Conservation (phyloP, 140 eudicot species). For the Senecio squalidus region DNA sequence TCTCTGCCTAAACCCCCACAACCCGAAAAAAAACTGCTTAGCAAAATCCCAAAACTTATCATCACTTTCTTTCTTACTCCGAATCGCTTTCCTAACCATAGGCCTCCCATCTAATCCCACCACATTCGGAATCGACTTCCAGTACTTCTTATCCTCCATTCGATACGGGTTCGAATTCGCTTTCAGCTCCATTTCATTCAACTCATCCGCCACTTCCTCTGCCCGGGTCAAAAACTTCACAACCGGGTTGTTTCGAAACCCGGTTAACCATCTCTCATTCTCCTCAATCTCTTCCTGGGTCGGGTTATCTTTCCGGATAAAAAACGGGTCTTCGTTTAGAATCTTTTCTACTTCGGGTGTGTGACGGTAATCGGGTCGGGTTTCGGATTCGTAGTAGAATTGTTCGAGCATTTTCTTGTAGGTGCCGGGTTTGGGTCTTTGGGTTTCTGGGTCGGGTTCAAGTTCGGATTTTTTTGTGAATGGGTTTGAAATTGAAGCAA, state of each 20-base stretch:
- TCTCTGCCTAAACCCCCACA: slow-evolving; percentile 84
- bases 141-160: slow-evolving; percentile 51
- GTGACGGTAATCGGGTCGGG: slow-evolving; percentile 69
- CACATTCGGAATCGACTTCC: slow-evolving; percentile 74
- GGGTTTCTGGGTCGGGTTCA: slow-evolving; percentile 9
- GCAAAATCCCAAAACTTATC: slow-evolving; percentile 93
- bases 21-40: slow-evolving; percentile 80
- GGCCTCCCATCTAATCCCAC: slow-evolving; percentile 89
- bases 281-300: slow-evolving; percentile 65
- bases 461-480: slow-evolving; percentile 30
- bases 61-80: slow-evolving; percentile 37
- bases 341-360: slow-evolving; percentile 67
- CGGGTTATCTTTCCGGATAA: slow-evolving; percentile 60
- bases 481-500: slow-evolving; percentile 56
- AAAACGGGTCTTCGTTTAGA: slow-evolving; percentile 54
- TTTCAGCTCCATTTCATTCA: slow-evolving; percentile 59
- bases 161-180: slow-evolving; percentile 51
- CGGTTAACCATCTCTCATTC: slow-evolving; percentile 68
- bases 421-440: slow-evolving; percentile 46
- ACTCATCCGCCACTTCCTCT: slow-evolving; percentile 51
- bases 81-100: slow-evolving; percentile 68
- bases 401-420: slow-evolving; percentile 69
- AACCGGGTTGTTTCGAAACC: slow-evolving; percentile 61
- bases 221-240: slow-evolving; percentile 49
- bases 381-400: slow-evolving; percentile 71